Conservation (phyloP, 345 rosid species). For the Pistacia vera region DNA sequence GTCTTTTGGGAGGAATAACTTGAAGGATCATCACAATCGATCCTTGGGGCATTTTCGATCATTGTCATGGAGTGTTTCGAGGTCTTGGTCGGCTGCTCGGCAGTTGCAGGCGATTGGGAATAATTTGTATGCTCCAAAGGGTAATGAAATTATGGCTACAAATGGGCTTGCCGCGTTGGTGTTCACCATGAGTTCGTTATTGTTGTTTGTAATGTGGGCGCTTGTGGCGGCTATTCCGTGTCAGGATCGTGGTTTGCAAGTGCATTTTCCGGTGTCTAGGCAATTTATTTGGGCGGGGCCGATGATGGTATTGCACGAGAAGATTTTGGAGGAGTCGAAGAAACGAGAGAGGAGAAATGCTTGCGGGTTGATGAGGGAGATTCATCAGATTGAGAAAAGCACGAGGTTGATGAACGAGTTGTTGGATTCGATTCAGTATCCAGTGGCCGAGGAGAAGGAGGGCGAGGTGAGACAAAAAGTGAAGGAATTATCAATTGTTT, state of each 20-base stretch:
- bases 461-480: slow-evolving; percentile 63
- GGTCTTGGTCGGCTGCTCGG: slow-evolving; percentile 97
- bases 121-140: slow-evolving; percentile 59
- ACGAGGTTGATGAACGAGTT: slow-evolving; percentile 61
- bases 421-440: slow-evolving; percentile 72
- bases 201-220: slow-evolving; percentile 89
- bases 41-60: slow-evolving; percentile 75
- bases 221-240: slow-evolving; percentile 97
- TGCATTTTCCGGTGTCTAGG: slow-evolving; percentile 71
- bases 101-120: slow-evolving; percentile 80
- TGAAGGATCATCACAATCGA: slow-evolving; percentile 39
- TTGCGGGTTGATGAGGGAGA: slow-evolving; percentile 83
- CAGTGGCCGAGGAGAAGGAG: slow-evolving; percentile 60
- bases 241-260: slow-evolving; percentile 92
- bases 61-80: slow-evolving; percentile 92
- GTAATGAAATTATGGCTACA: slow-evolving; percentile 53
- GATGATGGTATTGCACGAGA: slow-evolving; percentile 65
- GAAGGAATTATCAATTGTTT: slow-evolving; percentile 56
- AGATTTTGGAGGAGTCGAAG: slow-evolving; percentile 77
- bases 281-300: slow-evolving; percentile 71
- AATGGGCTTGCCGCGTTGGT: slow-evolving; percentile 69
- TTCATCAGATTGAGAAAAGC: slow-evolving; percentile 70
- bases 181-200: slow-evolving; percentile 66
- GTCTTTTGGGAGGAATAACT: slow-evolving; percentile 65
- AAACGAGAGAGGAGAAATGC: slow-evolving; percentile 74